phyloP scores from a whole-genome alignment of 78 protist species.

The Pelomyxa schiedti region DNA sequence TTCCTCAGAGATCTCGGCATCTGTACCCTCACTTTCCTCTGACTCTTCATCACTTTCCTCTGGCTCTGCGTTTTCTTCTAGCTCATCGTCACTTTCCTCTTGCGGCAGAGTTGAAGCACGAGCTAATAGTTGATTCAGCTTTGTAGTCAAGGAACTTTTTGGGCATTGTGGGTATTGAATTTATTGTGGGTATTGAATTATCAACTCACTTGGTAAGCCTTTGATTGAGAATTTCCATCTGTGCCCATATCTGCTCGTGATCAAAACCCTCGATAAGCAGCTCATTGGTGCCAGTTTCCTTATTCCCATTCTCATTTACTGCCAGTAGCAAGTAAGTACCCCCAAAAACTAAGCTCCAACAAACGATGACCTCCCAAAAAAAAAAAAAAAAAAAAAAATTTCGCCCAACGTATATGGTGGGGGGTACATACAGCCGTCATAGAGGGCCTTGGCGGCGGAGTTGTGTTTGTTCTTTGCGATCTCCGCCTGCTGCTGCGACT shows the following conservation, averaged over 20 bases:
- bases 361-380: too few relatives aligned
- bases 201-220: too few relatives aligned
- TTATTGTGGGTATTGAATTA: too few relatives aligned
- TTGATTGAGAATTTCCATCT: slow-evolving; percentile 35
- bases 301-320: neutral
- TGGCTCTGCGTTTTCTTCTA: neutral
- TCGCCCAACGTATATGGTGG: neutral
- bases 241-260: slow-evolving; percentile 50
- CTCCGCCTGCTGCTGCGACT: too few relatives aligned
- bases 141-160: too few relatives aligned
- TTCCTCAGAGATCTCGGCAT: neutral
- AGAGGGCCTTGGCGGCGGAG: slow-evolving; percentile 1
- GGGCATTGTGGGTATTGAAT: too few relatives aligned
- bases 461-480: too few relatives aligned
- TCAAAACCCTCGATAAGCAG: slow-evolving; percentile 35
- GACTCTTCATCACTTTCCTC: neutral
- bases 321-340: neutral
- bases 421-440: neutral
- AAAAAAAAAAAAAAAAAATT: too few relatives aligned
- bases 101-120: too few relatives aligned
- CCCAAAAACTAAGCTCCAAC: neutral
- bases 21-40: neutral
- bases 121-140: too few relatives aligned
- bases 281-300: neutral
- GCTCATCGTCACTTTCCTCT: too few relatives aligned